These are phyloP conservation scores for Candida coquimbonensis DNA, from an alignment of 805 yeast species.

Conservation along the genomic window DNA sequence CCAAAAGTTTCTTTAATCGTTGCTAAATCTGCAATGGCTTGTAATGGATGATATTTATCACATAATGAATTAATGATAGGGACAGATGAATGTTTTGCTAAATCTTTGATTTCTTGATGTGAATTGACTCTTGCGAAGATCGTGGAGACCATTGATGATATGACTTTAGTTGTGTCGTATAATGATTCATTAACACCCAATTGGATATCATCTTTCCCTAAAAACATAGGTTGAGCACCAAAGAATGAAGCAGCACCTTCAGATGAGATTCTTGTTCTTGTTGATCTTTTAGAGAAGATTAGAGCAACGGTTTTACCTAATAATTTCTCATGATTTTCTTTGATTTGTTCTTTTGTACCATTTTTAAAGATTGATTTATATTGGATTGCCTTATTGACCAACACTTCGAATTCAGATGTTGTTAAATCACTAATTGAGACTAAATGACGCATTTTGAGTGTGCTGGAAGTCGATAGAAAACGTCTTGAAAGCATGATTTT, in stretches of 20 bases:
- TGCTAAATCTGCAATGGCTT: constrained; percentile 85
- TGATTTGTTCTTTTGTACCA: constrained; percentile 34
- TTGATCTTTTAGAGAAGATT: constrained; percentile 85
- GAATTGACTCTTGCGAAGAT: constrained; percentile 92
- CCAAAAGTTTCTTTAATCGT: constrained; percentile 80
- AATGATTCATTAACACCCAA: constrained; percentile 90
- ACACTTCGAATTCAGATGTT: constrained; percentile 58
- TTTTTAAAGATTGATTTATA: constrained; percentile 59
- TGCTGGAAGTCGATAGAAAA: constrained; percentile 11
- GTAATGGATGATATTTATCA: constrained; percentile 90
- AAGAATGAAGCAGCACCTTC: constrained; percentile 92
- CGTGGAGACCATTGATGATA: constrained; percentile 95
- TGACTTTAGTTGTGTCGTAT: constrained; percentile 81
- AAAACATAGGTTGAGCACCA: constrained; percentile 94
- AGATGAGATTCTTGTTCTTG: constrained; percentile 88
- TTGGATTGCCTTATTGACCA: constrained; percentile 66
- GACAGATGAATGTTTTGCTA: constrained; percentile 72
- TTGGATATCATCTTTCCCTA: constrained; percentile 95
- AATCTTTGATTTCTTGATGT: constrained; percentile 73
- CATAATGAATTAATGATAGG: constrained; percentile 93
- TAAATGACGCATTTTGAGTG: constrained; percentile 48
- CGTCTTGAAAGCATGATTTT: constrained; percentile 11
- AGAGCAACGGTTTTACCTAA: constrained; percentile 79
- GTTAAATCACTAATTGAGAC: constrained; percentile 75
- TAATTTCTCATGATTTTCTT: constrained; percentile 41